Conservation (phyloP, 495 filamentous ascomycete genomes). For the Oleoguttula mirabilis region DNA sequence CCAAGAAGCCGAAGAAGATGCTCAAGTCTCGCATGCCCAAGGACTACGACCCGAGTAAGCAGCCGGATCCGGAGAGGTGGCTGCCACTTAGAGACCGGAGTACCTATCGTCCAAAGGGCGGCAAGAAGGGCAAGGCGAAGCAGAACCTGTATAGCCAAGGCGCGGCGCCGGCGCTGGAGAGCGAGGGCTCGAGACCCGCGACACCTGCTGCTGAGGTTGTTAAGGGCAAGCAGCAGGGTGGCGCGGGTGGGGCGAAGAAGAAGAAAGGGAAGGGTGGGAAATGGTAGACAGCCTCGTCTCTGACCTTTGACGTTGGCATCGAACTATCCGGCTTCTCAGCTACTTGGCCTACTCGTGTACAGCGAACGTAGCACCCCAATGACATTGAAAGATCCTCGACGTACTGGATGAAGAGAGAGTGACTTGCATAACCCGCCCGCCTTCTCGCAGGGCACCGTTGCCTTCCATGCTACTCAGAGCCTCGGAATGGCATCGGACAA, state of each 20-base stretch:
- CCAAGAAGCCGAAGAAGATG: constrained; percentile 47
- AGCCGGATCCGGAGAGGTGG: constrained; percentile 78
- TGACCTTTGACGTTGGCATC: no score
- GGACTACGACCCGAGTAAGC: constrained; percentile 62
- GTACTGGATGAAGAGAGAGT: no score
- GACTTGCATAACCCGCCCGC: no score
- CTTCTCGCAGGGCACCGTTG: no score
- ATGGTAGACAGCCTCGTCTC: no score
- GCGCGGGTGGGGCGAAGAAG: constrained; percentile 27
- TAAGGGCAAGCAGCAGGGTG: constrained; percentile 17
- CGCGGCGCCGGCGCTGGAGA: constrained; percentile 54
- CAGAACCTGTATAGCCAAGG: constrained; percentile 77
- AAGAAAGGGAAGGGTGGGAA: constrained; percentile 50
- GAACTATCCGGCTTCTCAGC: no score
- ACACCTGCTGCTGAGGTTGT: constrained; percentile 20
- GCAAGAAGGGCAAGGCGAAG: constrained; percentile 82
- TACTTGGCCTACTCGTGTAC: no score
- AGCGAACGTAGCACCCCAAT: no score
- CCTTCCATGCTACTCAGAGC: no score
- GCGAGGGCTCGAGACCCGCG: constrained; percentile 18
- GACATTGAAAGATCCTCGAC: no score
- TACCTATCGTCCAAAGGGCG: constrained; percentile 78
- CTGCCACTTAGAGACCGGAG: constrained; percentile 79
- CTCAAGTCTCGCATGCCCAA: constrained; percentile 63
- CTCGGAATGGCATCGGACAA: background rate